These are phyloP conservation scores for Penicillium cataractarum DNA, from an alignment of 495 filamentous ascomycete genomes.

Conservation along the genomic window DNA sequence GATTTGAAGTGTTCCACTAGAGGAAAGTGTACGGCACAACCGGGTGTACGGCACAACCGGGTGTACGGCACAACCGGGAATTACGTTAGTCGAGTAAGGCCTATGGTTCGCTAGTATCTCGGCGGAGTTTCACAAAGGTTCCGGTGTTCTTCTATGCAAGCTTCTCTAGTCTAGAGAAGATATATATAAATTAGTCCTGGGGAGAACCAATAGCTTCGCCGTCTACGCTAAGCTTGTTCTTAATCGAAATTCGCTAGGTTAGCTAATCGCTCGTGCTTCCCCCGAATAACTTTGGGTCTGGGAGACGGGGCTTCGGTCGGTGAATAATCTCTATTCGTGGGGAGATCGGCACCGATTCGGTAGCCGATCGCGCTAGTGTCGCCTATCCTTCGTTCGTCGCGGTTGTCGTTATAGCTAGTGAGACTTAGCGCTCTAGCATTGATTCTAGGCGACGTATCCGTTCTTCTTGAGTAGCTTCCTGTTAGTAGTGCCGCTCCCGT, in stretches of 20 bases:
- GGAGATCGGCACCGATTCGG: neutral
- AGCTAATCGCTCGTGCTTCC: conserved; percentile 6
- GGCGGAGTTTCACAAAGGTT: conserved; percentile 12
- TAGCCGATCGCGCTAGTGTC: neutral
- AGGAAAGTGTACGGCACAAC: too few relatives aligned
- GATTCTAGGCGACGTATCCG: conserved; percentile 1
- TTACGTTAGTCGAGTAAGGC: conserved; percentile 6
- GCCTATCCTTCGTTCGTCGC: neutral
- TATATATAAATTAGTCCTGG: conserved; percentile 8
- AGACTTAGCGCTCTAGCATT: neutral
- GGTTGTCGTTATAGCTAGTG: neutral
- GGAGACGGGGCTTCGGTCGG: conserved; percentile 2
- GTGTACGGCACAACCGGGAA: too few relatives aligned
- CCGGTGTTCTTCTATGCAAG: conserved; percentile 11
- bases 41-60: too few relatives aligned
- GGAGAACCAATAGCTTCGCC: conserved; percentile 5
- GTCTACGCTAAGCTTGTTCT: conserved; percentile 10
- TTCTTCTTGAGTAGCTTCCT: conserved; percentile 2
- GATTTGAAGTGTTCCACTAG: too few relatives aligned
- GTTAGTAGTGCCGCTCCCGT: neutral
- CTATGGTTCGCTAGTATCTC: conserved; percentile 1
- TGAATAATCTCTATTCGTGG: neutral
- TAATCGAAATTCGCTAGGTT: conserved; percentile 3
- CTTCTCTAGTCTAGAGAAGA: conserved; percentile 17
- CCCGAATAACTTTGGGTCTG: conserved; percentile 3